A percentile compares a stretch with the other conserved stretches of the same genome.
These are phyloP conservation scores for Cryptosporidium felis DNA, from an alignment of 169 alveolate genomes.

Conservation along the genomic window DNA sequence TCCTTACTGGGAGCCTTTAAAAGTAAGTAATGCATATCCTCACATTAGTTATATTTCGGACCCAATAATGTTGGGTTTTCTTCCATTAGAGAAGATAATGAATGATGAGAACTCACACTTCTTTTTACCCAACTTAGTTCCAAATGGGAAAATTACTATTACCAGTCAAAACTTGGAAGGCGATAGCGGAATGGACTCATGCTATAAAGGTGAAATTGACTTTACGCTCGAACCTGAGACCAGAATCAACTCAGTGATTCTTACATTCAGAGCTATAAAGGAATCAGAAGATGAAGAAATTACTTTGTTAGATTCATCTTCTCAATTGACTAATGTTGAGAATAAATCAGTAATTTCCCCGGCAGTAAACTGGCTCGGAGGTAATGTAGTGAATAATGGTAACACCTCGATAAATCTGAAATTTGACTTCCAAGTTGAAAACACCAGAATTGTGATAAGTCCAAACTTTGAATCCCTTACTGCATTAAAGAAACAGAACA, in stretches of 20 bases:
- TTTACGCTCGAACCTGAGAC: conserved; percentile 2
- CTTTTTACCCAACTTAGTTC: background rate
- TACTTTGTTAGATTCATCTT: conserved; percentile 13
- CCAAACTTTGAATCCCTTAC: conserved; percentile 4
- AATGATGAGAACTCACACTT: background rate
- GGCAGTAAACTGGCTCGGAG: conserved; percentile 49
- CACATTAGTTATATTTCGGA: conserved; percentile 27
- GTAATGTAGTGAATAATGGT: background rate
- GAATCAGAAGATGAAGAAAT: conserved; percentile 1
- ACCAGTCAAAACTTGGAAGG: background rate
- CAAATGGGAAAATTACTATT: background rate
- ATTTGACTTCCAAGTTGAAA: conserved; percentile 44
- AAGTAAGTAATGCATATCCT: background rate
- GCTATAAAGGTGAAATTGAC: conserved; percentile 18
- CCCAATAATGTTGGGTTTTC: conserved; percentile 8
- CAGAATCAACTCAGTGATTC: conserved; percentile 18
- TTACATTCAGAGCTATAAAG: conserved; percentile 29
- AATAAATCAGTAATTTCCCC: conserved; percentile 38
- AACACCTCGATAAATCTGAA: background rate
- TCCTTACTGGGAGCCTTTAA: conserved; percentile 67
- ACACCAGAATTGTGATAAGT: conserved; percentile 30
- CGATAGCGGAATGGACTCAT: background rate
- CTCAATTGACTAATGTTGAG: background rate
- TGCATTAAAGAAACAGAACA: background rate
- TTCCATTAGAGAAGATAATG: conserved; percentile 39